Percentiles rank a stretch among this genome's conserved stretches.
Conservation (phyloP, 106 monocot species). For the Dioscorea alata region DNA sequence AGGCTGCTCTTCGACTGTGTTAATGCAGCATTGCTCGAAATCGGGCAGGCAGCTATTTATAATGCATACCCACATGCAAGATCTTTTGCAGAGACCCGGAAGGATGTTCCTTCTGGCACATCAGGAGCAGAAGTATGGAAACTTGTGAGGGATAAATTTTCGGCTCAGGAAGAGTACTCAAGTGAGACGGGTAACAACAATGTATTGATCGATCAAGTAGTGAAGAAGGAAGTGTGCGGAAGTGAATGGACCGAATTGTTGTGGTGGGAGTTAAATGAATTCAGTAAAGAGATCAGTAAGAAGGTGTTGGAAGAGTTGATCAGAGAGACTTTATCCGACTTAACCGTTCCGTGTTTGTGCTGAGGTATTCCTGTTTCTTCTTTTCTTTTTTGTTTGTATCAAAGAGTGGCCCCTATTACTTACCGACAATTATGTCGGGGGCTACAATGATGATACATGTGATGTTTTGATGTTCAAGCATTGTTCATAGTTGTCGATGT, state of each 20-base stretch:
- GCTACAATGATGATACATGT: too few species aligned
- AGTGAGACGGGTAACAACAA: slow-evolving; percentile 17
- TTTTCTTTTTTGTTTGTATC: neutral
- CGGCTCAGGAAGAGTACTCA: neutral
- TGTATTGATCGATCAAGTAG: slow-evolving; percentile 19
- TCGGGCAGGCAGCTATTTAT: slow-evolving; percentile 15
- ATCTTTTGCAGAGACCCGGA: slow-evolving; percentile 1
- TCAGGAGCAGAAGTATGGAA: slow-evolving; percentile 37
- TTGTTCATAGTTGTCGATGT: too few species aligned
- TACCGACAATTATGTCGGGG: too few species aligned
- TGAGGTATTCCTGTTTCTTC: neutral
- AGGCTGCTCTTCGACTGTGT: slow-evolving; percentile 83
- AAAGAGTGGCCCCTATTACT: too few species aligned
- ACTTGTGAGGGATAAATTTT: slow-evolving; percentile 38
- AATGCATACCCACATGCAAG: slow-evolving; percentile 24
- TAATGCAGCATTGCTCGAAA: slow-evolving; percentile 52
- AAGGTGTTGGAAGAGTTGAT: slow-evolving; percentile 52
- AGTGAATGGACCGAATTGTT: slow-evolving; percentile 29
- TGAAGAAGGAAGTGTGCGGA: slow-evolving; percentile 36
- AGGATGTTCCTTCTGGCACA: slow-evolving; percentile 1
- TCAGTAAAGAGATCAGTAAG: slow-evolving; percentile 26
- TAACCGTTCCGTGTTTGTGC: slow-evolving; percentile 6
- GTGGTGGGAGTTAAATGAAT: slow-evolving; percentile 31
- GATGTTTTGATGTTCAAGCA: too few species aligned
- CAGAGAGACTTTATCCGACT: slow-evolving; percentile 28